Base-by-base conservation (phyloP, 768 basidiomycete species). In the Glaciozyma antarctica region DNA sequence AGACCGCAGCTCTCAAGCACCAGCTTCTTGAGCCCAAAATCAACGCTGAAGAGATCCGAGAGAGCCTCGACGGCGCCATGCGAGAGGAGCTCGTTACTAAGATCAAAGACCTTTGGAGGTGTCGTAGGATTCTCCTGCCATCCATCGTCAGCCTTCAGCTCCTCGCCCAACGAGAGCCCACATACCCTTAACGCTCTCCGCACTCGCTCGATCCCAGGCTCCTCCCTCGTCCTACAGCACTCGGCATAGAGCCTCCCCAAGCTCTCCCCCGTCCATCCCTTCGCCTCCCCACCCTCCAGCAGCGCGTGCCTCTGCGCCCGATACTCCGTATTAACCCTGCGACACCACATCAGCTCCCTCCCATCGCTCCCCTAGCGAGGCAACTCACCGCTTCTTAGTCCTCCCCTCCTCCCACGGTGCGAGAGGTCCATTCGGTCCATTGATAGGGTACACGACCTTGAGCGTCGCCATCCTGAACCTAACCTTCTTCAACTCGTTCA, bases 391-490 rank as follows among this genome's bases (percentile, higher is more conserved):
- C 68, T 78, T 78, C 64, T 89, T 77, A 49, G 88, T 78, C 78
- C 87, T 86, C 4, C 79, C 77, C 76, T 91, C 90, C 58, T 82
- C 80, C 61, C 86, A 85, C 2, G 93, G 93, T 10, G 94, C 88
- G 59, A 87, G 57, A 9, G 64, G 15, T 24, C 67, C 62, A 62
- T 65, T 87, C 21, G 85, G 72, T 2, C 86, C 84, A 32, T 87
- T 88, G 75, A 97, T 93, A 0, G 92, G 91, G 76, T 98, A 97
- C 41, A 92, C 84, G 28, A 88, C 88, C 41, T 84, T 85, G 71
- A 95, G 82, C 71, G 88, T 82, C 0, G 89, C 89, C 17, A 95
- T 79, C 69, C 94, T 88, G 75, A 97, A 97, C 72, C 94, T 88
- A 0, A 93, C 95, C 58, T 88, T 79, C 74, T 88, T 90, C 68